These are phyloP conservation scores for Fragosphaeria purpurea DNA, from an alignment of 2,329 filamentous ascomycete genomes.

Conservation along the genomic window DNA sequence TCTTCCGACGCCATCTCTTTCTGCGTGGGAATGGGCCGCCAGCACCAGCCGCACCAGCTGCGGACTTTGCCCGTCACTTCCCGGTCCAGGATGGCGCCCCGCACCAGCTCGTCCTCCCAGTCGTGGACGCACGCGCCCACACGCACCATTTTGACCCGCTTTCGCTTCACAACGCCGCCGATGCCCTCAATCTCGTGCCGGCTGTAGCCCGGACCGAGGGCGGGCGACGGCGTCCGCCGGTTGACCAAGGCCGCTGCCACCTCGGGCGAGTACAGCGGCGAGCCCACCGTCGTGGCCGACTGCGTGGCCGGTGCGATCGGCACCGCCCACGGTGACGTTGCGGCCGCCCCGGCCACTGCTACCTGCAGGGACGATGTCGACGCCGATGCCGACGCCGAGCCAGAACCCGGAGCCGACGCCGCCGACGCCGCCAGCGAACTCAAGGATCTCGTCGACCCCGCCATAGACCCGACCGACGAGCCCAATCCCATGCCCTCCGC, in stretches of 20 bases:
- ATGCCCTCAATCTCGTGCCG: slow-evolving; percentile 87
- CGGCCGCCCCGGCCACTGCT: slow-evolving; percentile 4
- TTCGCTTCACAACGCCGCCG: slow-evolving; percentile 78
- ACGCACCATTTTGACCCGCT: slow-evolving; percentile 69
- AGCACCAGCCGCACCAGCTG: slow-evolving; percentile 92
- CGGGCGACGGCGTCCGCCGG: slow-evolving; percentile 33
- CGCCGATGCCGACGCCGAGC: slow-evolving; percentile 2
- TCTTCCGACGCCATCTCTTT: slow-evolving; percentile 27
- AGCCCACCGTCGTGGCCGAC: slow-evolving; percentile 10
- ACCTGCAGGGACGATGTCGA: slow-evolving; percentile 2
- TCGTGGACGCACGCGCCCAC: slow-evolving; percentile 81
- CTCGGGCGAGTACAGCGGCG: slow-evolving; percentile 13
- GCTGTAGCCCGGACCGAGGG: slow-evolving; percentile 63
- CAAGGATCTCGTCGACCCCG: slow-evolving; percentile 5
- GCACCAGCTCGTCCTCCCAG: slow-evolving; percentile 66
- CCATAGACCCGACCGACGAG: slow-evolving; percentile 9
- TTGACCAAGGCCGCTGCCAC: slow-evolving; percentile 11
- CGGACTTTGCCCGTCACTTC: slow-evolving; percentile 60
- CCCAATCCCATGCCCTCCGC: slow-evolving; percentile 19
- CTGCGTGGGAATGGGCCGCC: slow-evolving; percentile 56
- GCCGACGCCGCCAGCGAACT: slow-evolving; percentile 6
- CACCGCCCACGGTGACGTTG: slow-evolving; percentile 8
- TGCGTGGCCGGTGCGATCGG: slow-evolving; percentile 13
- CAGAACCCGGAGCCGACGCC: background rate
- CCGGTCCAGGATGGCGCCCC: slow-evolving; percentile 54